Conservation (phyloP, 2,329 filamentous ascomycete genomes). For the Chaetoscypha palmicola region DNA sequence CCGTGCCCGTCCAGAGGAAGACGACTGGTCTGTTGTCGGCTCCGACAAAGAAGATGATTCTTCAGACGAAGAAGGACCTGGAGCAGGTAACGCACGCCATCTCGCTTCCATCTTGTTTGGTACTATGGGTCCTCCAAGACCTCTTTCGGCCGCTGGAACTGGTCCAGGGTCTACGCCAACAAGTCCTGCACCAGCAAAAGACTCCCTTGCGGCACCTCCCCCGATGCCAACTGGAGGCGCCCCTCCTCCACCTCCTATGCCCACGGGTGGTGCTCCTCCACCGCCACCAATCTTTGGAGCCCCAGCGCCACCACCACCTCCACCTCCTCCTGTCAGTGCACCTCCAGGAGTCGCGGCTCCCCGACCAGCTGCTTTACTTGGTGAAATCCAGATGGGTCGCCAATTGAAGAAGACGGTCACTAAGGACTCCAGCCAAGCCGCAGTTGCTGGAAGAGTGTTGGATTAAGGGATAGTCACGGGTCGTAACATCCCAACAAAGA, state of each 20-base stretch:
- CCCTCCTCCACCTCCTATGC: constrained; percentile 38
- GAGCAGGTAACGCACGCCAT: constrained; percentile 79
- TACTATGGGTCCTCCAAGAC: constrained; percentile 90
- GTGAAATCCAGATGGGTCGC: constrained; percentile 75
- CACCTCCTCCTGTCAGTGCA: constrained; percentile 31
- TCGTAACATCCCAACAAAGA: no score
- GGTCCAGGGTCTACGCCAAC: constrained; percentile 44
- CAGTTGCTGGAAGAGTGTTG: constrained; percentile 69
- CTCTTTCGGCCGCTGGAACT: constrained; percentile 74
- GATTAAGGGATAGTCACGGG: no score
- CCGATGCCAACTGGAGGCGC: constrained; percentile 41
- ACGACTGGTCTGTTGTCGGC: constrained; percentile 78
- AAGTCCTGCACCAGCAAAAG: constrained; percentile 33
- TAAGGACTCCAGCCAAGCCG: constrained; percentile 71
- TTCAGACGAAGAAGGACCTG: constrained; percentile 68
- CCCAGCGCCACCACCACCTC: constrained; percentile 26
- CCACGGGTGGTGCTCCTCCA: constrained; percentile 34
- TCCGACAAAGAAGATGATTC: constrained; percentile 70
- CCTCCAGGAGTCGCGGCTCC: constrained; percentile 37
- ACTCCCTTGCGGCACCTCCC: constrained; percentile 37
- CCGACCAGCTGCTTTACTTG: constrained; percentile 60
- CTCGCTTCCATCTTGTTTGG: constrained; percentile 93
- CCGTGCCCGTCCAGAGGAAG: constrained; percentile 53
- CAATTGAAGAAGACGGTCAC: constrained; percentile 81
- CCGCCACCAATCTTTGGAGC: constrained; percentile 31